Evolutionary conservation across 1,284 basidiomycete species (phyloP).

Genomic region (Ceratobasidium sp.): DNA sequence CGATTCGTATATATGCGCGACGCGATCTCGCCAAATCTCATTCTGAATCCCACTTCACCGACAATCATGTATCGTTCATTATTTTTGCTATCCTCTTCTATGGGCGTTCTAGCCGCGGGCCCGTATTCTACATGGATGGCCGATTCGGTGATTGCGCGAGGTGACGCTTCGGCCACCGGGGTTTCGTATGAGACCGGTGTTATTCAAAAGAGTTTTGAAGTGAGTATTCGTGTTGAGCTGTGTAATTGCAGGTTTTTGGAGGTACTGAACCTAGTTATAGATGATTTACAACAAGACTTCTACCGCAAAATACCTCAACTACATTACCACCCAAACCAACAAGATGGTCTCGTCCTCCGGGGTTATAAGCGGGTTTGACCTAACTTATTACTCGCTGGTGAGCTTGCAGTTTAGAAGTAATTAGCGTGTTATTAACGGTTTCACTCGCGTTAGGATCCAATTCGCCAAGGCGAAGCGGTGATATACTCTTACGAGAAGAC

Average conservation of each 20-base stretch:
- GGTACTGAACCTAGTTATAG: background rate
- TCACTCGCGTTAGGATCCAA: slow-evolving; percentile 14
- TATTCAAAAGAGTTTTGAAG: slow-evolving; percentile 45
- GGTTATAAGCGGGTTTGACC: slow-evolving; percentile 19
- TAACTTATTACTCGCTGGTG: slow-evolving; percentile 30
- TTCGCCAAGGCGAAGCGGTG: slow-evolving; percentile 30
- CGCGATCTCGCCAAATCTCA: background rate
- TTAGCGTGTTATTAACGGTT: too few species aligned
- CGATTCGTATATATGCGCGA: slow-evolving; percentile 17
- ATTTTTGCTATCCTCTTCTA: slow-evolving; percentile 6
- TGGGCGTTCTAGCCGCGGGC: slow-evolving; percentile 17
- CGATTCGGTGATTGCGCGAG: slow-evolving; percentile 42
- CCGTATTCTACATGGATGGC: slow-evolving; percentile 44
- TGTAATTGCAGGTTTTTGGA: background rate
- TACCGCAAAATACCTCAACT: slow-evolving; percentile 39
- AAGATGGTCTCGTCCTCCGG: slow-evolving; percentile 42
- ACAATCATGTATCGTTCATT: slow-evolving; percentile 19
- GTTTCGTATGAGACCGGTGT: slow-evolving; percentile 44
- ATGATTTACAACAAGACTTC: slow-evolving; percentile 41
- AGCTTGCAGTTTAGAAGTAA: background rate
- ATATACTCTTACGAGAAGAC: slow-evolving; percentile 41
- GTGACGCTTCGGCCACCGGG: slow-evolving; percentile 14
- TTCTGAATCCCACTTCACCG: background rate
- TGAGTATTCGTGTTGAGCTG: background rate
- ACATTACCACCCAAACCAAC: slow-evolving; percentile 43